Base-by-base conservation (phyloP, 2,329 filamentous ascomycete species). In the Sporothrix variecibatus region DNA sequence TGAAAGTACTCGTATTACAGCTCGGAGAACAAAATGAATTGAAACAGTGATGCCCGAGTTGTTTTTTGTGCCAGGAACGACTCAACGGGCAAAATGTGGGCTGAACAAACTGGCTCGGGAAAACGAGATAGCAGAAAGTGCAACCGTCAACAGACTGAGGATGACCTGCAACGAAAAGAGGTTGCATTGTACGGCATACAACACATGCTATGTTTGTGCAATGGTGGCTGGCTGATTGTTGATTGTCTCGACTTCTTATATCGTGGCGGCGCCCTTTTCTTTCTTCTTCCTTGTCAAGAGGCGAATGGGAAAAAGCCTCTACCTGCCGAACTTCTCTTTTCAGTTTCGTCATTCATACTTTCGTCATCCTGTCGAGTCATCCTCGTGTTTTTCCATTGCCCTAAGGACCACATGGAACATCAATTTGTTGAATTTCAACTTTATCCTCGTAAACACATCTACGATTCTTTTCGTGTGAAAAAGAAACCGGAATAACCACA, bases 191-290 rank as follows among this genome's bases (percentile, higher is more conserved):
- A 26, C 1, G 26, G 2, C 12, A 26, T 12, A 31, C 2, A 34
- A 4, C 11, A 11, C 56, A 6, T 60, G 28, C 0, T 20, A 7
- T 17, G 20, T 20, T 56, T 26, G 28, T 60, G 56, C n/a, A 60
- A 34, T 34, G 56, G 56, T 60, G 56, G 56, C 56, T 60, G 28
- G 56, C 56, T 60, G 15, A 60, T 60, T 60, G 28, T 34, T 60
- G 28, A 60, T 60, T 60, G 56, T 34, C 56, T 60, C 28, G 15
- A 20, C 31, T 34, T n/a, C 56, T 34, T 34, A 12, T 38, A 60
- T 34, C 15, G 28, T 60, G 56, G 56, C 56, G 56, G 3, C 56
- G 56, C 56, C 56, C 56, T 60, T 7, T 60, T 58, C 28, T 60
- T 60, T 60, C 56, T 28, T 60, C 34, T 60, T 60, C 28, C 28